Base-by-base conservation (phyloP, 768 basidiomycete genomes). In the Lentinula lateritia region DNA sequence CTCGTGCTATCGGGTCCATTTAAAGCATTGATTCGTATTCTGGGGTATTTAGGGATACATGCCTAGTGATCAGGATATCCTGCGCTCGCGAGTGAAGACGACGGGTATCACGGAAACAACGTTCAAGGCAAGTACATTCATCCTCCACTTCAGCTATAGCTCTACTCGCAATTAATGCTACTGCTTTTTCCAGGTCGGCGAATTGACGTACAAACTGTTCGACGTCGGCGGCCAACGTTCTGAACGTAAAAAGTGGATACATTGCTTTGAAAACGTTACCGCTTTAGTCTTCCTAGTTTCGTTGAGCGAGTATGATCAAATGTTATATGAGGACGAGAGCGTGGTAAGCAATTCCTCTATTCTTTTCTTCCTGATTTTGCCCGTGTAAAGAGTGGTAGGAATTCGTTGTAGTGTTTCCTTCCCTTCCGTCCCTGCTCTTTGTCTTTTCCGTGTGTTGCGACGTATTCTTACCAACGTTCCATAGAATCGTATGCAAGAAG, bases 71-170 rank as follows among this genome's bases (percentile, higher is more conserved):
- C 95, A 97, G 74, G 96, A 98, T 68, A 96, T 98, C 68, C 78
- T 98, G 10, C 83, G 95, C 46, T 90, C 89, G 58, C 85, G 96
- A 67, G 96, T 98, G 52, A 98, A 97, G 80, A 98, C 96, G 0
- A 98, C 95, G 0, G 96, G 96, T 63, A 98, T 98, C 70, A 95
- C 94, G 1, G 96, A 98, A 78, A 97, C 95, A 18, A 93, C 88
- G 56, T 98, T 99, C 82, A 89, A 89, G 73, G 58, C 28, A 28
- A 28, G 28, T 3, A 28, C 28, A 28, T 28, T 28, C 28, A 28
- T 28, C 28, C 28, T 3, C 28, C 28, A 28, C 28, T 28, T 28
- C 28, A 28, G 28, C 3, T 28, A 28, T 28, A 28, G 28, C 28
- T 28, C 28, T 28, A 28, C 28, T 28, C 28, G 28, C 28, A 28